Percentiles rank a stretch among this genome's conserved stretches.
These are phyloP conservation scores for Boletus semigastroideus DNA, from an alignment of 1,284 basidiomycete genomes.

Conservation along the genomic window DNA sequence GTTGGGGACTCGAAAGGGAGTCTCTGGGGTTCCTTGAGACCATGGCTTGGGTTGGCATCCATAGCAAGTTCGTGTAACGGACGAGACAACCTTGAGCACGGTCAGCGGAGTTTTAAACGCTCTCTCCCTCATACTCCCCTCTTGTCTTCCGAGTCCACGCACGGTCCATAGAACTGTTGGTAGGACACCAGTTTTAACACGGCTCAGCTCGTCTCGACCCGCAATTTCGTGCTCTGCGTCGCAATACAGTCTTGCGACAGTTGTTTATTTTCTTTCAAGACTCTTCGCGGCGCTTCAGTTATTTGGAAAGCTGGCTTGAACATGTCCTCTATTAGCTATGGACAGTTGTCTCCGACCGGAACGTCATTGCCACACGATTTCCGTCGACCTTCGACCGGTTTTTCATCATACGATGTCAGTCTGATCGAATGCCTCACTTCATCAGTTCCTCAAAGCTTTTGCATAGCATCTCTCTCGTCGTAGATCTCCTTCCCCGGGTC, in stretches of 20 bases:
- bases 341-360: slow-evolving; percentile 27
- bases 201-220: not conserved
- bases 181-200: slow-evolving; percentile 4
- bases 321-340: slow-evolving; percentile 31
- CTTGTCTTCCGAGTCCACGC: slow-evolving; percentile 14
- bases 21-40: slow-evolving; percentile 46
- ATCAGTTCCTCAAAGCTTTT: slow-evolving; percentile 27
- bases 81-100: slow-evolving; percentile 11
- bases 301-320: slow-evolving; percentile 5
- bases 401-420: slow-evolving; percentile 36
- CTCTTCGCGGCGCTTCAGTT: slow-evolving; percentile 6
- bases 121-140: slow-evolving; percentile 25
- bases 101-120: slow-evolving; percentile 33
- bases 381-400: slow-evolving; percentile 27
- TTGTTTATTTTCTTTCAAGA: slow-evolving; percentile 9
- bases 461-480: slow-evolving; percentile 43
- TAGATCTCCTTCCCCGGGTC: slow-evolving; percentile 46
- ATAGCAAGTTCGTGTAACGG: slow-evolving; percentile 19
- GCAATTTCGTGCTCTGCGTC: slow-evolving; percentile 10
- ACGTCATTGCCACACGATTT: slow-evolving; percentile 28
- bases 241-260: slow-evolving; percentile 1
- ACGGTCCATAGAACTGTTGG: slow-evolving; percentile 8
- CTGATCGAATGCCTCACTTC: slow-evolving; percentile 20
- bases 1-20: slow-evolving; percentile 52
- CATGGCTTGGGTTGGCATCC: slow-evolving; percentile 26